Evolutionary conservation across 2,329 filamentous ascomycete species (phyloP).

Genomic region (Colletotrichum sp.): DNA sequence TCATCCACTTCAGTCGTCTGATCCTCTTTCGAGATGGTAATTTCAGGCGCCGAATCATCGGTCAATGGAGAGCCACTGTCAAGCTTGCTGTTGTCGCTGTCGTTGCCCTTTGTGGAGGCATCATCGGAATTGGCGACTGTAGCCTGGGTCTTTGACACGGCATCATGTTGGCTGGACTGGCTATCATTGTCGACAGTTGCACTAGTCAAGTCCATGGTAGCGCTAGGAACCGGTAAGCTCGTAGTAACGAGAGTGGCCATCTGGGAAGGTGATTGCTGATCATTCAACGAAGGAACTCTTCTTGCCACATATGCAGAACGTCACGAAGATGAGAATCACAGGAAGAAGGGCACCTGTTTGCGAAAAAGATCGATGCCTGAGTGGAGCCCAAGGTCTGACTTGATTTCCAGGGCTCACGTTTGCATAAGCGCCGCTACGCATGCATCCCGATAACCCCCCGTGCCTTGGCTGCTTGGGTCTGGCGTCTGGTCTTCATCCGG

Average conservation of each 20-base stretch:
- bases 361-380: neutral
- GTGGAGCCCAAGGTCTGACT: neutral
- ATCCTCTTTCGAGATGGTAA: neutral
- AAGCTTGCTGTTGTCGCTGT: neutral
- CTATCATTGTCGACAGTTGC: neutral
- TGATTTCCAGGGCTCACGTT: neutral
- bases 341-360: neutral
- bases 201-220: neutral
- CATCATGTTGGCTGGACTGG: neutral
- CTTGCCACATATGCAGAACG: neutral
- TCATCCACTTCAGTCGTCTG: neutral
- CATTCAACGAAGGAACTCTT: neutral
- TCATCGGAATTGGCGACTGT: neutral
- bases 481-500: neutral
- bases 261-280: neutral
- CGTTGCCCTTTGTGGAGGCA: neutral
- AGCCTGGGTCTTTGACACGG: neutral
- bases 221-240: neutral
- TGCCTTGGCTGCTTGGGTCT: too few relatives aligned
- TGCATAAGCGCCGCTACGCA: neutral
- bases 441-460: too few relatives aligned
- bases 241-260: neutral
- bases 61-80: neutral
- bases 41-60: neutral
- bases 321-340: neutral